Evolutionary conservation across 1,284 basidiomycete species (phyloP).

Genomic region (Trichosporon faecale): DNA sequence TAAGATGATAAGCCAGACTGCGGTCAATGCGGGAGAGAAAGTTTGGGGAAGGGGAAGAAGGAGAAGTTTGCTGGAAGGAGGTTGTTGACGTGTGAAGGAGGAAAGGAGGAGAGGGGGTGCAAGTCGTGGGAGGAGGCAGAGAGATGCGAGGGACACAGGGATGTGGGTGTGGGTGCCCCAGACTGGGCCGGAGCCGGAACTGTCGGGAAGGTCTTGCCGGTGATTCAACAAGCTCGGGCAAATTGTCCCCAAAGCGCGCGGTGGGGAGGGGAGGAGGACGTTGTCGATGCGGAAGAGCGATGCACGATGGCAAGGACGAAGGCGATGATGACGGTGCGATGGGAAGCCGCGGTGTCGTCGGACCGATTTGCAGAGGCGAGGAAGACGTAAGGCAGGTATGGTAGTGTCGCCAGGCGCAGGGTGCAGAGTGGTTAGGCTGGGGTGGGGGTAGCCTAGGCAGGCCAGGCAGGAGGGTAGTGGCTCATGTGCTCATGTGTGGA

Average conservation of each 20-base stretch:
- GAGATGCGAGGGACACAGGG: not conserved
- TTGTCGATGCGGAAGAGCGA: not conserved
- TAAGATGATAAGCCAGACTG: constrained; percentile 8
- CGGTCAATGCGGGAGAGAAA: not conserved
- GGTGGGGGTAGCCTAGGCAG: not conserved
- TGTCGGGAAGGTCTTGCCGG: not conserved
- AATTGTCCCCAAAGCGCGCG: not conserved
- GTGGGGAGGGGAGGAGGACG: not conserved
- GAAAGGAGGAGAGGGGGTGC: not conserved
- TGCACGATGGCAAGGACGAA: not conserved
- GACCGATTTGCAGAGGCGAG: not conserved
- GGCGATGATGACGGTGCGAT: not conserved
- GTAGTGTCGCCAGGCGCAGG: no score
- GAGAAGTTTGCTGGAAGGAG: not conserved
- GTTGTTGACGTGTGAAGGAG: not conserved
- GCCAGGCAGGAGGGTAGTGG: not conserved
- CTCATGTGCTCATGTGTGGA: not conserved
- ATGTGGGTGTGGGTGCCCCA: not conserved
- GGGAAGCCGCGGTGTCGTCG: not conserved
- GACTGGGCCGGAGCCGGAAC: not conserved
- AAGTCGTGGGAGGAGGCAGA: not conserved
- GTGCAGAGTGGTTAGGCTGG: no score
- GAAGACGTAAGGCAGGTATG: not conserved
- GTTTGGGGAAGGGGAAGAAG: not conserved
- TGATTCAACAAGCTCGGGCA: not conserved